phyloP scores from a whole-genome alignment of 768 basidiomycete genomes.

The Pisolithus tinctorius region DNA sequence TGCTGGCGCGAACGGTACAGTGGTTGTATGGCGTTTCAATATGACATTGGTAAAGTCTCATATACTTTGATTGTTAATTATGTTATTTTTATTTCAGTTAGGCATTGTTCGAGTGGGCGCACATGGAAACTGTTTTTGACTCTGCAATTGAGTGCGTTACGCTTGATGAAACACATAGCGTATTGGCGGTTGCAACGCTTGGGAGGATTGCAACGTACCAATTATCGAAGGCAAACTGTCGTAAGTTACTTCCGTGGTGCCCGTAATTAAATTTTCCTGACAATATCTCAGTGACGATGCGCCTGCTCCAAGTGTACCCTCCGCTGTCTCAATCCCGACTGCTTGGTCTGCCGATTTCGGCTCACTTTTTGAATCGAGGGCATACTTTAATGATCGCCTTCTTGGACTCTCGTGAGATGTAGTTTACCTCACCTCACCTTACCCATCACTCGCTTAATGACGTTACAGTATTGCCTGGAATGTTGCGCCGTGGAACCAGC shows the following conservation, averaged over 20 bases:
- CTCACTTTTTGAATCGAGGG: constrained; percentile 1
- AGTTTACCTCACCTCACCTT: neutral
- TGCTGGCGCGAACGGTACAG: neutral
- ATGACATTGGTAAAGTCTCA: neutral
- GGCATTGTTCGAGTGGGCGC: neutral
- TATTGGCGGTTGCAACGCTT: neutral
- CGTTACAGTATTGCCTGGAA: constrained; percentile 1
- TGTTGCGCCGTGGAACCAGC: neutral
- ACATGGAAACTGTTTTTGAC: neutral
- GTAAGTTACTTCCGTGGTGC: neutral
- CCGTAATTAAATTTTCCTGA: neutral
- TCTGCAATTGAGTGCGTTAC: neutral
- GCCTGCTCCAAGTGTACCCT: neutral
- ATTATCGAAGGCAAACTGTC: neutral
- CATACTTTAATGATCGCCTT: neutral
- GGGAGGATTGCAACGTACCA: neutral
- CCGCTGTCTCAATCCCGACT: neutral
- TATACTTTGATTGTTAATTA: neutral
- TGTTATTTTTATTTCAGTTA: neutral
- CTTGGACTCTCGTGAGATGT: constrained; percentile 2
- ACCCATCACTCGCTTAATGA: no score
- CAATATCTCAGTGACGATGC: neutral
- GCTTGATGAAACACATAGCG: neutral
- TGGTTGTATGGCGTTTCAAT: constrained; percentile 1
- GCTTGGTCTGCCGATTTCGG: neutral